These are phyloP conservation scores for Coniferiporia weirii DNA, from an alignment of 1,284 basidiomycete species.

Conservation along the genomic window DNA sequence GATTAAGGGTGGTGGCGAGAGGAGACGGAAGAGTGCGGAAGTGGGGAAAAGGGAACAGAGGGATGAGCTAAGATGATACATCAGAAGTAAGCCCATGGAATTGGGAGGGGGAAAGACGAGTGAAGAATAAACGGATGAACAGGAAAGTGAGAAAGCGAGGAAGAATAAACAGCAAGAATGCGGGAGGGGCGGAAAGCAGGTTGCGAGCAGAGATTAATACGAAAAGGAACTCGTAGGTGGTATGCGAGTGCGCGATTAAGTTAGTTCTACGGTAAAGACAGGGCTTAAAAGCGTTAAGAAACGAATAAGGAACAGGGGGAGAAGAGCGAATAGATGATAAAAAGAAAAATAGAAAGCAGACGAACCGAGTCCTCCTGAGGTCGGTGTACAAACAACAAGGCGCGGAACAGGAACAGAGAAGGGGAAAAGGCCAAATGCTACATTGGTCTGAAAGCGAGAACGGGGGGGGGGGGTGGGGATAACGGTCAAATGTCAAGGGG, in stretches of 20 bases:
- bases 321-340: not conserved
- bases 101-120: not conserved
- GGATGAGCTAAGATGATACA: slow-evolving; percentile 6
- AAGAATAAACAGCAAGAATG: not conserved
- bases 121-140: not conserved
- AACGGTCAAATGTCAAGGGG: not conserved
- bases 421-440: not conserved
- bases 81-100: not conserved
- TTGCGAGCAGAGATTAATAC: not conserved
- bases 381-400: slow-evolving; percentile 2
- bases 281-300: not conserved
- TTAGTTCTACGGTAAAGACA: slow-evolving; percentile 7
- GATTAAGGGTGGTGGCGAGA: not conserved
- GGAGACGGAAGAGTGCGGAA: not conserved
- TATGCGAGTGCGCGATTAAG: not conserved
- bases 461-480: not conserved
- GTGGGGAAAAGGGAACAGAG: not conserved
- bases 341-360: not conserved
- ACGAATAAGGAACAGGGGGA: not conserved
- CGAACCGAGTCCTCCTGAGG: slow-evolving; percentile 2
- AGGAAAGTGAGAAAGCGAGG: not conserved
- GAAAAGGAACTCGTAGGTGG: not conserved
- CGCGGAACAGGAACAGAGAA: not conserved
- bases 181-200: not conserved
- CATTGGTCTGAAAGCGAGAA: not conserved